Base-by-base conservation (phyloP, 305 asterid species). In the Fraxinus sp. region DNA sequence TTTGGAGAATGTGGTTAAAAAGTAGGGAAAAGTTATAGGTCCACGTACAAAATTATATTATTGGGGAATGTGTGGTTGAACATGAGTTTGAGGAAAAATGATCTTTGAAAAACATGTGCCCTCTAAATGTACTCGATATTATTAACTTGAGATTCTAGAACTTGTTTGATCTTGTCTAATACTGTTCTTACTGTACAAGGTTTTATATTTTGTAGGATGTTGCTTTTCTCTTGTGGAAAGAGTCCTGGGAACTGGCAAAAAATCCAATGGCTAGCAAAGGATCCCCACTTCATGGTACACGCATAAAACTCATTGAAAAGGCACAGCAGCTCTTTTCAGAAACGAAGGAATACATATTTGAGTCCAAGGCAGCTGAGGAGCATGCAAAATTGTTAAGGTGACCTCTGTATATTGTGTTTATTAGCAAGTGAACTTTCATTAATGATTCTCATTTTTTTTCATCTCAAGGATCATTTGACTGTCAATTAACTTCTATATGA, bases 301-400 rank as follows among this genome's bases (percentile, higher is more conserved):
- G 98, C 39, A 81, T 93, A 76, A 96, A 93, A 89, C 91, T 92
- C 80, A 88, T 91, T 85, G 98, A 90, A 84, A 91, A 94, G 91
- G 93, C 98, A 41, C 92, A 88, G 35, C 87, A 86, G 82, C 97
- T 94, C 81, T 94, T 96, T 74, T 68, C 89, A 16, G 96, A 96
- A 86, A 92, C 99, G 33, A 94, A 87, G 85, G 98, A 96, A 85
- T 91, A 93, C 81, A 71, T 84, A 66, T 96, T 94, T 78, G 99
- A 96, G 89, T 88, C 97, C 41, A 96, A 93, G 93, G 98, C 98
- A 84, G 99, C 99, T 26, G 99, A 94, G 84, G 99, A 96, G 85
- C 99, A 94, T 84, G 97, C 97, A 76, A 94, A 96, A 88, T 88
- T 96, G 87, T 88, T 94, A 85, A 93, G 97, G 99, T 96, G 81